Percentiles rank a stretch among this genome's conserved stretches.
These are phyloP conservation scores for Clarireedia paspali DNA, from an alignment of 2,329 filamentous ascomycete genomes.

Conservation along the genomic window DNA sequence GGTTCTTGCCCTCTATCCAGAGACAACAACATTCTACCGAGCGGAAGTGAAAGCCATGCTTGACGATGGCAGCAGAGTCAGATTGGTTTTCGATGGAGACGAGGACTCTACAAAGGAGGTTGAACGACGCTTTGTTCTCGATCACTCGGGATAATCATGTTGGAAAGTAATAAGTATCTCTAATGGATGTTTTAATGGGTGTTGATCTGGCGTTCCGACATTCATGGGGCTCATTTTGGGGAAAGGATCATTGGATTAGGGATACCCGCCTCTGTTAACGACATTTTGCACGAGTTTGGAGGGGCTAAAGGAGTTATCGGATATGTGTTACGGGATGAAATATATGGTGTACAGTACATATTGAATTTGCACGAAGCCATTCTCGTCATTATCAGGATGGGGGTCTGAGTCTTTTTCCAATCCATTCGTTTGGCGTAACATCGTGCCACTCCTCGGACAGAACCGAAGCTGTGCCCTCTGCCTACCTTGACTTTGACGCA, in stretches of 20 bases:
- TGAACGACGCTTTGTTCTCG: conserved; percentile 67
- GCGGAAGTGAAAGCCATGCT: conserved; percentile 68
- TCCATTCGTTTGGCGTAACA: background rate
- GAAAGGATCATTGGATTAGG: conserved; percentile 4
- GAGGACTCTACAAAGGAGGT: conserved; percentile 70
- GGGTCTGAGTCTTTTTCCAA: no score
- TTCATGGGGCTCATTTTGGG: background rate
- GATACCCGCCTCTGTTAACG: background rate
- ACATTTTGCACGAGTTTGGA: background rate
- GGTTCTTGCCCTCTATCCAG: conserved; percentile 72
- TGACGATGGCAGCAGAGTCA: conserved; percentile 44
- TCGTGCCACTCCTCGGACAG: background rate
- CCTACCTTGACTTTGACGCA: background rate
- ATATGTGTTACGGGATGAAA: background rate
- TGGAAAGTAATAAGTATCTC: background rate
- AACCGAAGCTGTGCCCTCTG: background rate
- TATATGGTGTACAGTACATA: background rate
- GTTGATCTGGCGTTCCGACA: background rate
- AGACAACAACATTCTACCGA: conserved; percentile 80
- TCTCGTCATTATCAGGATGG: no score
- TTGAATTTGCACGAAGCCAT: no score
- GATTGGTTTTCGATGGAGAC: conserved; percentile 72
- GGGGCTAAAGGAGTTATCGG: background rate
- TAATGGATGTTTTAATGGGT: background rate
- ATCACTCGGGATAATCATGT: conserved; percentile 40